Conservation (phyloP, 257 asterid species). For the Buddleja alternifolia region DNA sequence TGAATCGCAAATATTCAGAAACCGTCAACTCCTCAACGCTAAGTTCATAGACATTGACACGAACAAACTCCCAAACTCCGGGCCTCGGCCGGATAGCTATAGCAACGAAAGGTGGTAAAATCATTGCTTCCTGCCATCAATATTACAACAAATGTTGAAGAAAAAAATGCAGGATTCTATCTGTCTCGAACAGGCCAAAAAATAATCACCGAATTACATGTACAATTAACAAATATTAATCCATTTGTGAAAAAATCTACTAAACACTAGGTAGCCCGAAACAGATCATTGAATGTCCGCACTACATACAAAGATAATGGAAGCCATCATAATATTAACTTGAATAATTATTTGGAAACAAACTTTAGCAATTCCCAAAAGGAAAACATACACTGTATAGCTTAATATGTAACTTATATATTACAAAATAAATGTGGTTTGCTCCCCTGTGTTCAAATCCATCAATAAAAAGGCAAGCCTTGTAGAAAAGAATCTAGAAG, state of each 20-base stretch:
- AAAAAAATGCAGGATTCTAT: neutral
- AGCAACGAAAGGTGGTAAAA: constrained; percentile 95
- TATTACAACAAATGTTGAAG: constrained; percentile 13
- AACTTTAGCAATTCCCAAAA: neutral
- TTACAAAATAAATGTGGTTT: neutral
- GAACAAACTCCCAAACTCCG: constrained; percentile 97
- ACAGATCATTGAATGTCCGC: neutral
- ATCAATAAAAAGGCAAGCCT: neutral
- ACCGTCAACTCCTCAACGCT: constrained; percentile 85
- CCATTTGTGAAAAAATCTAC: neutral
- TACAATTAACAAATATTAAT: neutral
- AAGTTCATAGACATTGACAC: constrained; percentile 85
- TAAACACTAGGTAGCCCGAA: neutral
- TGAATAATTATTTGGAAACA: neutral
- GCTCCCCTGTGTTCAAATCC: neutral
- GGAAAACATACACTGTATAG: neutral
- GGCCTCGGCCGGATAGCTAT: constrained; percentile 96
- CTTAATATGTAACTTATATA: too few relatives aligned
- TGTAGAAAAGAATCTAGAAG: too few relatives aligned
- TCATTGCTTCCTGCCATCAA: constrained; percentile 84
- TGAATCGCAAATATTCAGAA: constrained; percentile 81
- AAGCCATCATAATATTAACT: neutral
- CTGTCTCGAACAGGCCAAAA: neutral
- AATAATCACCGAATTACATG: neutral
- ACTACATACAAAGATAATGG: neutral